Base-by-base conservation (phyloP, 2,329 filamentous ascomycete species). In the Calonectria henricotiae region DNA sequence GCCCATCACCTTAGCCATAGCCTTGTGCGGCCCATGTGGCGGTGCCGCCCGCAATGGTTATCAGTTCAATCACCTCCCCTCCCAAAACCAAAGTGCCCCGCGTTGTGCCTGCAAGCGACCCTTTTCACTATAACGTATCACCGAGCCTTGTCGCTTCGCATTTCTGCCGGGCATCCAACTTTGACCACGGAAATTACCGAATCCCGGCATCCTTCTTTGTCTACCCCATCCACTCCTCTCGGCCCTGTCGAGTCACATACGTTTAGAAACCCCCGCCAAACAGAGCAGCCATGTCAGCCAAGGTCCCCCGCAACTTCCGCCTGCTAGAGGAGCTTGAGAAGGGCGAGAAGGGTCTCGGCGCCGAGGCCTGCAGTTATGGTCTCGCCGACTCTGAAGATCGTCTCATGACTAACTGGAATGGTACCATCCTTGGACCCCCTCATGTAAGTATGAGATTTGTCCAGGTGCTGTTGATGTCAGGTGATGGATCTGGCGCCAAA, bases 351-450 rank as follows among this genome's bases (percentile, higher is more conserved):
- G 96, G 96, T 72, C 89, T 96, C 73, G 96, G 96, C 80, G 95
- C 96, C 82, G 96, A 98, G 86, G 95, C 95, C 72, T 98, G 96
- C 86, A 98, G 96, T 51, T 98, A 98, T 79, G 96, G 96, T 78
- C 90, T 99, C 67, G 94, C 96, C 74, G 95, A 98, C 82, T 92
- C 94, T 58, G 95, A 98, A 80, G 96, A 99, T 80, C 89, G 98
- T 74, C 90, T 96, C 83, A 98, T 99, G 95, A 96, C 93, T 74
- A 95, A 98, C 87, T 99, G 96, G 96, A 98, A 97, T 80, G 96
- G 96, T 79, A 99, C 96, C 17, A 98, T 99, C 75, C 91, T 98
- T 61, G 96, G 96, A 1, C 96, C 96, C 76, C 96, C 96, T 82
- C 95, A 98, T 83, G 96, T 98, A 88, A 80, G 93, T 86, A 39